These are phyloP conservation scores for Trametes sp. DNA, from an alignment of 1,284 basidiomycete genomes.

Conservation along the genomic window DNA sequence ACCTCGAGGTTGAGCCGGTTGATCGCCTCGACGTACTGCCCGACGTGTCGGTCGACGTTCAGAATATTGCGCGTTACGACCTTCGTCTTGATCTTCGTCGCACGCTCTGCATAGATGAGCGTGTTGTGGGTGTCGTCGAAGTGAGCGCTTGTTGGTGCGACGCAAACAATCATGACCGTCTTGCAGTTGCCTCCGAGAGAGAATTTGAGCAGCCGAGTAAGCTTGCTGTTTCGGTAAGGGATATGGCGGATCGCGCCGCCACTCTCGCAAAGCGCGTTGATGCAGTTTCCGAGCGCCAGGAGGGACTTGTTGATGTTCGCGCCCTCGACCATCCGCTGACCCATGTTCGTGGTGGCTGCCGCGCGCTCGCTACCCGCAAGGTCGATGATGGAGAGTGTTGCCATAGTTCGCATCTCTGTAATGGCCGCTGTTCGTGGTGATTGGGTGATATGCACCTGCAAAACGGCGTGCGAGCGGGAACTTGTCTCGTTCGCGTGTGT, in stretches of 20 bases:
- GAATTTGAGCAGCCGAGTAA: slow-evolving; percentile 95
- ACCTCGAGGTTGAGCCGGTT: slow-evolving; percentile 87
- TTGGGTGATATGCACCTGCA: slow-evolving; percentile 92
- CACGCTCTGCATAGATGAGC: slow-evolving; percentile 93
- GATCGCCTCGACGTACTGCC: slow-evolving; percentile 94
- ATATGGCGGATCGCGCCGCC: slow-evolving; percentile 87
- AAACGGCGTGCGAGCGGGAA: slow-evolving; percentile 94
- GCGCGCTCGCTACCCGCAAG: slow-evolving; percentile 95
- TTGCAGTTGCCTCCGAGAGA: slow-evolving; percentile 97
- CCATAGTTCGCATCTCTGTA: slow-evolving; percentile 83
- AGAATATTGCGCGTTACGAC: slow-evolving; percentile 92
- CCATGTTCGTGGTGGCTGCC: slow-evolving; percentile 94
- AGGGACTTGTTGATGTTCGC: slow-evolving; percentile 98
- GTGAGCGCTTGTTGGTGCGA: slow-evolving; percentile 92
- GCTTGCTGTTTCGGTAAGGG: slow-evolving; percentile 96
- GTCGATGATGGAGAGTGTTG: slow-evolving; percentile 95
- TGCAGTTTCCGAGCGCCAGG: slow-evolving; percentile 94
- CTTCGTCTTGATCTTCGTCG: slow-evolving; percentile 97
- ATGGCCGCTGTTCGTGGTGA: slow-evolving; percentile 83
- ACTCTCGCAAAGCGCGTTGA: slow-evolving; percentile 94
- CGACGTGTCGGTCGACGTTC: slow-evolving; percentile 92
- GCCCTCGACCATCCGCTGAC: slow-evolving; percentile 96
- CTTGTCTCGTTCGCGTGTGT: slow-evolving; percentile 96
- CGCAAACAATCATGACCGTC: slow-evolving; percentile 97
- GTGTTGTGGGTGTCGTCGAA: slow-evolving; percentile 99